Evolutionary conservation across 305 asterid genomes (phyloP), one percentile per base, ranked within the genome.

Genomic region (Monarda citriodora): DNA sequence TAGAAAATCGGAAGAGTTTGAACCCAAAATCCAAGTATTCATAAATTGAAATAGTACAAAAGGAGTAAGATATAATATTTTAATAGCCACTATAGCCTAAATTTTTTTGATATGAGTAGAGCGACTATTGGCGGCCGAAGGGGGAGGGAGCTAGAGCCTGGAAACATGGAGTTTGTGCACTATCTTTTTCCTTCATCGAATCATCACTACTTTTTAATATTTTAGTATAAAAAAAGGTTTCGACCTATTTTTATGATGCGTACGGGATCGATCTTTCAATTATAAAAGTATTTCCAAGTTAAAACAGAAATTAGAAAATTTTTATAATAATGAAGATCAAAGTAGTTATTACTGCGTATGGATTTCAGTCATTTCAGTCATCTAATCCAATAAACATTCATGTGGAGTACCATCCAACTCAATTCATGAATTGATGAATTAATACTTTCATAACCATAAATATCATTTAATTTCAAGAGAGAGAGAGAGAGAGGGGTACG

Each of bases 101-200:
- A 0, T 7, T 45, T 44, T 40, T 45, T n/a, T 45, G 26, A 18
- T 6, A 47, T 26, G 74, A 62, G 51, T 50, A 54, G 41, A 20
- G 60, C 34, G 25, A 53, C 26, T 60, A 54, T 32, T 74, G 83
- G 75, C 63, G 63, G 73, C 60, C 20, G 62, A 49, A 54, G 40
- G 58, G 78, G 78, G 75, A 58, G 78, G 78, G 75, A 58, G 69
- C 83, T 22, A 46, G 29, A 20, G 63, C 74, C 83, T 59, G 72
- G 63, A 71, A 74, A 78, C 74, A 58, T 63, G 80, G 80, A 68
- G 62, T 36, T 22, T 34, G 29, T n/a, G n/a, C n/a, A n/a, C 53
- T 46, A 21, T 34, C 54, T 54, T 65, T 73, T 73, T 58, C 65
- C 47, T 62, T 42, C 56, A 62, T 46, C 32, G 59, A 69, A 73